A percentile compares a stretch with the other conserved stretches of the same genome.
Evolutionary conservation across 139 green algal genomes (phyloP).

Genomic region (Pleodorina starrii): DNA sequence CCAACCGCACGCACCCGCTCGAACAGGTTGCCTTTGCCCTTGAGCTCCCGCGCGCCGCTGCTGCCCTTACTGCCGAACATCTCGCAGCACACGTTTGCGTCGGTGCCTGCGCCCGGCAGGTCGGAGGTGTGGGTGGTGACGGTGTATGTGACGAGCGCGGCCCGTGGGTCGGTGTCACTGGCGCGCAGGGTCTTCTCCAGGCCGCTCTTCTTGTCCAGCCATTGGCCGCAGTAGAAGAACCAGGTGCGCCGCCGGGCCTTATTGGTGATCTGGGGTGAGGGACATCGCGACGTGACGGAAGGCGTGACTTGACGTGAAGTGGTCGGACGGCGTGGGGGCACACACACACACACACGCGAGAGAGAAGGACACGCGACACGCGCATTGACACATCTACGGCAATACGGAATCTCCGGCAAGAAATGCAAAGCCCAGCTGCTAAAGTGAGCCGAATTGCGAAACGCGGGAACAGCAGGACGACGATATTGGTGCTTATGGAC

Average conservation of each 20-base stretch:
- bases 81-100: conserved; percentile 72
- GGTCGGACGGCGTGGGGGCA: too few species aligned
- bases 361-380: too few species aligned
- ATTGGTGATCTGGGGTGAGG: conserved; percentile 43
- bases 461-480: too few species aligned
- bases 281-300: background rate
- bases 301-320: background rate
- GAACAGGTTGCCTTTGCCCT: conserved; percentile 65
- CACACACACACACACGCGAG: too few species aligned
- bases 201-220: conserved; percentile 64
- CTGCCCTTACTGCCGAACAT: conserved; percentile 61
- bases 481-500: too few species aligned
- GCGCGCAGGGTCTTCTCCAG: conserved; percentile 66
- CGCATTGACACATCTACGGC: too few species aligned
- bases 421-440: too few species aligned
- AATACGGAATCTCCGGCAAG: too few species aligned
- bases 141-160: conserved; percentile 53
- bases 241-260: conserved; percentile 7
- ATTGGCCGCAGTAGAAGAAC: conserved; percentile 69
- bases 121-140: conserved; percentile 63
- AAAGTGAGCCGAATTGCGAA: too few species aligned
- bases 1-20: conserved; percentile 39
- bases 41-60: conserved; percentile 55
- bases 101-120: conserved; percentile 72
- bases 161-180: conserved; percentile 53